phyloP scores from a whole-genome alignment of 73 alveolate species.

The Paramecium caudatum region DNA sequence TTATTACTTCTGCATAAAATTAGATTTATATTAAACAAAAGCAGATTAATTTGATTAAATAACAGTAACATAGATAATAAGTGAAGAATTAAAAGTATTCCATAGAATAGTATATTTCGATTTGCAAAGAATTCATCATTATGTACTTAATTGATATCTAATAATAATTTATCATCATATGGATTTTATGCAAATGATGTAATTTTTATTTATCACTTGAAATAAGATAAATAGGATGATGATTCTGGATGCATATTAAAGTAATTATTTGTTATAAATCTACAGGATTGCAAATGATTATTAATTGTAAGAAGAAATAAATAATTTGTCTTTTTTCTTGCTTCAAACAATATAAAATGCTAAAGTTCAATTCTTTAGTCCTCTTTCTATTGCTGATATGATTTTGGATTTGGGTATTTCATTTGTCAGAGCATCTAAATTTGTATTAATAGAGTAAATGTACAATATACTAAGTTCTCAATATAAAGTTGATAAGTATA shows the following conservation, averaged over 20 bases:
- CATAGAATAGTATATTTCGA: not conserved
- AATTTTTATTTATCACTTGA: conserved; percentile 21
- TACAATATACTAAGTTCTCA: not conserved
- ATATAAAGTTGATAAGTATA: conserved; percentile 54
- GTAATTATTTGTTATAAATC: not conserved
- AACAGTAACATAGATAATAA: not conserved
- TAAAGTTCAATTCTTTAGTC: conserved; percentile 56
- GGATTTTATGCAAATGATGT: not conserved
- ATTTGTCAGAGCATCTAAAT: conserved; percentile 57
- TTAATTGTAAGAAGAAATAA: conserved; percentile 41
- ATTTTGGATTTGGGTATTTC: conserved; percentile 59
- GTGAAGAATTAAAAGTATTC: conserved; percentile 2
- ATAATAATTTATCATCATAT: not conserved
- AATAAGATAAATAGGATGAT: not conserved
- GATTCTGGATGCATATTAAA: not conserved
- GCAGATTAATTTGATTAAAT: not conserved
- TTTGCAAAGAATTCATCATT: not conserved
- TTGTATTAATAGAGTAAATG: conserved; percentile 33
- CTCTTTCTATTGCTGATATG: conserved; percentile 61
- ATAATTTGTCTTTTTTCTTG: not conserved
- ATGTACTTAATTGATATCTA: conserved; percentile 7
- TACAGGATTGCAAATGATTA: conserved; percentile 47
- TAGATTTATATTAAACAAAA: conserved; percentile 35
- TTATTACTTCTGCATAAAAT: not conserved
- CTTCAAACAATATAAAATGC: conserved; percentile 39